Conservation (phyloP, 768 basidiomycete species). For the Russula abietina region DNA sequence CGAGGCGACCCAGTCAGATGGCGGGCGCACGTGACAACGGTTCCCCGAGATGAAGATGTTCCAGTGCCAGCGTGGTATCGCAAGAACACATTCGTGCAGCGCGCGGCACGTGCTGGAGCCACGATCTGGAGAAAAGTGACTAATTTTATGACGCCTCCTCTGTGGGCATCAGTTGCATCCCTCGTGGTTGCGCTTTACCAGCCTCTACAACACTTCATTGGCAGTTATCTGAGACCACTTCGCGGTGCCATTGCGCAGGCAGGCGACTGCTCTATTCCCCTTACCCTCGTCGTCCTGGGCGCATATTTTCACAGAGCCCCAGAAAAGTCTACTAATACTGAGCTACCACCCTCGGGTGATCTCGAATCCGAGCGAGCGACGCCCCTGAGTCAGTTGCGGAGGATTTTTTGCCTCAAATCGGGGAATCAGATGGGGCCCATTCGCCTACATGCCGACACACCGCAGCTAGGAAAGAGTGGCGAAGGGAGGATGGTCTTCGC, state of each 20-base stretch:
- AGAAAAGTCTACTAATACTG: neutral
- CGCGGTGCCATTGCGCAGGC: conserved; percentile 59
- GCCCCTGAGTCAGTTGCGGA: conserved; percentile 39
- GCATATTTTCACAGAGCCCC: conserved; percentile 73
- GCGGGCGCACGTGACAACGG: too few relatives aligned
- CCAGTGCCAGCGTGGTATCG: conserved; percentile 22
- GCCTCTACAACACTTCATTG: conserved; percentile 67
- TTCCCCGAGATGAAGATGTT: conserved; percentile 24
- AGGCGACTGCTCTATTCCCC: conserved; percentile 75
- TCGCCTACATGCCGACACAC: conserved; percentile 39
- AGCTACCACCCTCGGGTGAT: conserved; percentile 32
- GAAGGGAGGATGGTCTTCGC: conserved; percentile 83
- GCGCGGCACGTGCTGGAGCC: conserved; percentile 27
- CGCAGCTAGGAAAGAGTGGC: conserved; percentile 38
- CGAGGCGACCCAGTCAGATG: too few relatives aligned
- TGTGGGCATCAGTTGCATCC: conserved; percentile 71
- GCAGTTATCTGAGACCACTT: conserved; percentile 53
- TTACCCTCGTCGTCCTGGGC: conserved; percentile 87
- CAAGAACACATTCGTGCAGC: conserved; percentile 29
- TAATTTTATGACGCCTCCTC: conserved; percentile 83
- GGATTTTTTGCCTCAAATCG: conserved; percentile 48
- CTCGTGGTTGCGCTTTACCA: conserved; percentile 70
- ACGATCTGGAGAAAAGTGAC: conserved; percentile 40
- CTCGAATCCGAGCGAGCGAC: conserved; percentile 25
- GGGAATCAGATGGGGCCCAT: conserved; percentile 30